Base-by-base conservation (phyloP, 192 early-diverging fungal genomes). In the Rhizoclosmatium sp. region DNA sequence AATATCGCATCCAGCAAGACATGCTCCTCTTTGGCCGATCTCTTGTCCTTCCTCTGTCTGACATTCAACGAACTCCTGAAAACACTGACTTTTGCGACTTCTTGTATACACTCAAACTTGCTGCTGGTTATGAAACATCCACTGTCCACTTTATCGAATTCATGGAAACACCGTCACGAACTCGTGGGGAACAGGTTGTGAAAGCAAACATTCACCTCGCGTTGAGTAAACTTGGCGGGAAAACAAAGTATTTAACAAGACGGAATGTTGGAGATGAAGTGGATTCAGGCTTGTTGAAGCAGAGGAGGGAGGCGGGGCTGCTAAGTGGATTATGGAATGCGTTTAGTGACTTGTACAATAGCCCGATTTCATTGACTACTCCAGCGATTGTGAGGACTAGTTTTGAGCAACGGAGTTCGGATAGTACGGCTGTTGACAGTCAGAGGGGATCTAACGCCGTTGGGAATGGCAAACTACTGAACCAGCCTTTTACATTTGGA, bases 61-160 rank as follows among this genome's bases (percentile, higher is more conserved):
- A 75, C 4, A 41, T 75, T 21, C 39, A 40, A 2, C 31, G 39
- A 41, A 44, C 72, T 2, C 10, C 66, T 4, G 5, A 42, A 16
- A 42, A 42, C 40, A 39, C 16, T 19, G 72, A 75, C 59, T 64
- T 75, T 9, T 40, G 45, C 10, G 42, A 45, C 0, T 75, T 75
- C 58, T 23, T 75, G 9, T 75, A 59, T 59, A 75, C 59, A 39
- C 16, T 75, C 45, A 75, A 75, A 62, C n/a, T 75, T 5, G 58
- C 72, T 31, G 72, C 72, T n/a, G 59, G 41, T 16, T 60, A 56
- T n/a, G 62, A 79, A 80, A 71, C 41, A 10, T 68, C 42, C 1
- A 39, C 46, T 51, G 56, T 54, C 44, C 51, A 54, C 21, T 65
- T 80, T 60, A 64, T 62, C 9, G 56, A 59, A 12, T 75, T 46